Evolutionary conservation across 768 basidiomycete species (phyloP), one percentile per base, ranked within the genome.

Genomic region (Mycena rosella): DNA sequence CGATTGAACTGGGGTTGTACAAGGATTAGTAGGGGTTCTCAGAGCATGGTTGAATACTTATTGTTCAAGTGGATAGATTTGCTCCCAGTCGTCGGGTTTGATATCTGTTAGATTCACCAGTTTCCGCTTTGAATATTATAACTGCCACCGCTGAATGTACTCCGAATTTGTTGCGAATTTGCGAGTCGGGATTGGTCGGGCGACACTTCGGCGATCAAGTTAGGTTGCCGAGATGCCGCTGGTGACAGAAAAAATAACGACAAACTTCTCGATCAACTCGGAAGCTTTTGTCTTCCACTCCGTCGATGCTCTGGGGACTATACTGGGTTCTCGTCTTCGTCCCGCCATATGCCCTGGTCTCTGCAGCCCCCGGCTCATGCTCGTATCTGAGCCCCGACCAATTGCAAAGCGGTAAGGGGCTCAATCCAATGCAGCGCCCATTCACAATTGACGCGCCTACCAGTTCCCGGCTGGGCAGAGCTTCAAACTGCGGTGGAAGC

Each of bases 351-450:
- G 47, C 29, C 5, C 44, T 44, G 13, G 66, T 63, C 22, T 11
- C 49, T 7, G 60, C 66, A 18, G 48, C 42, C 5, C 69, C 69
- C 9, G 61, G 69, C 11, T 32, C 56, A 1, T 70, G 69, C 58
- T 34, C 57, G 29, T 26, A 14, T 18, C 56, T 70, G 60, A 63
- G 45, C 13, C 36, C 65, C 27, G 69, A 70, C 69, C 69, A 70
- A 47, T 26, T 70, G 34, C 69, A 70, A 29, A 70, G 69, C 52
- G 65, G 69, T 70, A 36, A 61, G 64, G 53, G 42, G 44, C 27
- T 49, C 22, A 9, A 42, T 32, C 32, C n/a, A 30, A 18, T n/a
- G 26, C n/a, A 26, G 15, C 48, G 20, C 38, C 27, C 4, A 26
- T 32, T 61, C 26, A 51, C 53, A 29, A 42, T 14, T 27, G 11